Evolutionary conservation across 1,284 basidiomycete species (phyloP).

Genomic region (Ustilago xerochloae): DNA sequence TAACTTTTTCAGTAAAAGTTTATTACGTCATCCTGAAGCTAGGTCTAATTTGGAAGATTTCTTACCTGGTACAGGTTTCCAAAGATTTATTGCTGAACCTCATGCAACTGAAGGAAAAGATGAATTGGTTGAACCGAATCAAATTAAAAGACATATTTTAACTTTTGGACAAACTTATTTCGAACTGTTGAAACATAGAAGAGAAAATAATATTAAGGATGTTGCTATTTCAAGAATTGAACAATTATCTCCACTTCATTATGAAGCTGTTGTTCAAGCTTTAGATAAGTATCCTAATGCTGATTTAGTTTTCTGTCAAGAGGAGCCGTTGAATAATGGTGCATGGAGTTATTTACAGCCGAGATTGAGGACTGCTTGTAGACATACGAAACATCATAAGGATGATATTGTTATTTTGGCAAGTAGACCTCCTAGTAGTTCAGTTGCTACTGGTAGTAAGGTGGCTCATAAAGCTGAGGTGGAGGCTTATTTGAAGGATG

Average conservation of each 20-base stretch:
- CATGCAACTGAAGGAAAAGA: slow-evolving; percentile 73
- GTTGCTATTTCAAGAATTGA: slow-evolving; percentile 93
- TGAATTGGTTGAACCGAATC: slow-evolving; percentile 80
- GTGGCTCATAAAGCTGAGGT: slow-evolving; percentile 70
- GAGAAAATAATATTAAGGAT: slow-evolving; percentile 76
- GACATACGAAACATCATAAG: slow-evolving; percentile 77
- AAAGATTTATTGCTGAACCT: slow-evolving; percentile 89
- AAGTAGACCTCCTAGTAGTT: slow-evolving; percentile 60
- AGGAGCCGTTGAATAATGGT: slow-evolving; percentile 82
- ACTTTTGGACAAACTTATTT: slow-evolving; percentile 88
- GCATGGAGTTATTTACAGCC: slow-evolving; percentile 88
- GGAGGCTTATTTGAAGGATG: slow-evolving; percentile 55
- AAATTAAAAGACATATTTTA: slow-evolving; percentile 90
- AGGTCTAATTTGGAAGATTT: slow-evolving; percentile 89
- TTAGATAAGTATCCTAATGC: slow-evolving; percentile 93
- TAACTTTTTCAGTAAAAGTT: slow-evolving; percentile 94
- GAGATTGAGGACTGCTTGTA: slow-evolving; percentile 70
- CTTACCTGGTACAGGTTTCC: slow-evolving; percentile 87
- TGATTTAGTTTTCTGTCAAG: slow-evolving; percentile 89
- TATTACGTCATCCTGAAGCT: slow-evolving; percentile 91
- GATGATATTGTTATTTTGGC: slow-evolving; percentile 73
- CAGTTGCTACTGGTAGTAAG: slow-evolving; percentile 88
- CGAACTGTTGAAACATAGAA: slow-evolving; percentile 75
- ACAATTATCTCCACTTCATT: slow-evolving; percentile 95
- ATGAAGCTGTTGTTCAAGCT: slow-evolving; percentile 73